Percentiles rank a stretch among this genome's conserved stretches.
phyloP scores from a whole-genome alignment of 768 basidiomycete genomes.

The Psilocybe subaeruginosa region DNA sequence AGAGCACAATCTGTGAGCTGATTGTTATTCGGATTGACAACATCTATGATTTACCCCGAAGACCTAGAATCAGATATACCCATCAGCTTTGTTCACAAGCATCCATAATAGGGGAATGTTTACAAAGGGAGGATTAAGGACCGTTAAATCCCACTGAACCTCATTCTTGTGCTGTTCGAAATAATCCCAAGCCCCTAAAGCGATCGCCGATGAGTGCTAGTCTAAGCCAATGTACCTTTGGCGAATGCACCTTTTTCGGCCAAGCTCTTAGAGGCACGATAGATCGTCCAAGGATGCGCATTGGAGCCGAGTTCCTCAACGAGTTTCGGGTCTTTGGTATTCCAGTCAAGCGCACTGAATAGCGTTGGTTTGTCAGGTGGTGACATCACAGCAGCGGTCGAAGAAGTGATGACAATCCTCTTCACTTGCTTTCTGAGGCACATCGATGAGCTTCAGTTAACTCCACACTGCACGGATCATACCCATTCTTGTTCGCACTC shows the following conservation, averaged over 20 bases:
- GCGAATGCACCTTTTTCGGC: slow-evolving; percentile 55
- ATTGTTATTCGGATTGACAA: no score
- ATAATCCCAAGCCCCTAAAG: no score
- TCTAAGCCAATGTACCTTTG: no score
- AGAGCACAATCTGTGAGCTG: slow-evolving; percentile 3
- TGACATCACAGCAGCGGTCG: slow-evolving; percentile 49
- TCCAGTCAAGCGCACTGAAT: slow-evolving; percentile 65
- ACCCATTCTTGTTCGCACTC: no score
- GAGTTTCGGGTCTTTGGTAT: slow-evolving; percentile 47
- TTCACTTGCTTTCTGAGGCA: slow-evolving; percentile 49
- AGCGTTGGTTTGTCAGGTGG: slow-evolving; percentile 25
- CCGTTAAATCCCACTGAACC: slow-evolving; percentile 42
- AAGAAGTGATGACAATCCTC: slow-evolving; percentile 72
- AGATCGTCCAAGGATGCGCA: slow-evolving; percentile 28
- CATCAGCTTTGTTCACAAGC: no score
- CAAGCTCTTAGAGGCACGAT: slow-evolving; percentile 65
- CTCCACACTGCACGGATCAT: slow-evolving; percentile 18
- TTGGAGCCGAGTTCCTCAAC: slow-evolving; percentile 43
- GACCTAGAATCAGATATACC: no score
- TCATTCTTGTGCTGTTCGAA: slow-evolving; percentile 34
- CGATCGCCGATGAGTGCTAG: neutral
- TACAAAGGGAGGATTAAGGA: slow-evolving; percentile 49
- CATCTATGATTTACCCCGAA: no score
- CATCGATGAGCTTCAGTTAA: no score
- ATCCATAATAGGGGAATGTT: no score